Evolutionary conservation across 805 yeast genomes (phyloP), one percentile per base, ranked within the genome.

Genomic region (Saccharomycopsis fibuligera): DNA sequence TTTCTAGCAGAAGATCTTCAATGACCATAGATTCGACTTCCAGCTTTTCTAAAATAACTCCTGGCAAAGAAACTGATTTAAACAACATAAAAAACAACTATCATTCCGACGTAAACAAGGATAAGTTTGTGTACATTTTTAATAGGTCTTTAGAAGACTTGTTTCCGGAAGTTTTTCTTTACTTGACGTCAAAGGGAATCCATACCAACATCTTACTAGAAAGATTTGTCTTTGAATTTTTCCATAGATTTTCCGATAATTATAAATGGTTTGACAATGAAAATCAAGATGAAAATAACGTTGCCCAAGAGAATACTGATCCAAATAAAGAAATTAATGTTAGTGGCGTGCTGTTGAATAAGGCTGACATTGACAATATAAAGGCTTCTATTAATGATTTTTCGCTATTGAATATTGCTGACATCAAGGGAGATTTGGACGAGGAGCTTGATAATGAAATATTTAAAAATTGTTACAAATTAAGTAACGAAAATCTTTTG

Each of bases 101-200:
- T 37, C 33, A 22, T 8, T 47, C 54, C 2, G 51, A 53, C 12
- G 31, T 33, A 10, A 53, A 53, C 33, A 50, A 45, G 30, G 50
- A 53, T 14, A 44, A 44, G 25, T 37, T 53, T n/a, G 31, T 51
- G 23, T 47, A 47, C 33, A 40, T 50, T n/a, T 53, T 53, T 29
- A 53, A 53, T 35, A 36, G 54, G 31, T 36, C 54, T 29, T 48
- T 53, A 37, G 56, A 53, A 35, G 52, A 53, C 36, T 37, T 44
- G 12, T 53, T 50, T 22, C 56, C 56, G 6, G 56, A 53, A 43
- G 42, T 53, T 8, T 45, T 50, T 17, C 31, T 53, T 16, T 46
- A 47, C 42, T 24, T 53, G 10, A 47, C 56, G 10, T 37, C 49
- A 5, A 47, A 50, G 17, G 56, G 56, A 4, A 50, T 53, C 9